These are phyloP conservation scores for Aspergillus carbonarius DNA, from an alignment of 2,329 filamentous ascomycete genomes.

Conservation along the genomic window DNA sequence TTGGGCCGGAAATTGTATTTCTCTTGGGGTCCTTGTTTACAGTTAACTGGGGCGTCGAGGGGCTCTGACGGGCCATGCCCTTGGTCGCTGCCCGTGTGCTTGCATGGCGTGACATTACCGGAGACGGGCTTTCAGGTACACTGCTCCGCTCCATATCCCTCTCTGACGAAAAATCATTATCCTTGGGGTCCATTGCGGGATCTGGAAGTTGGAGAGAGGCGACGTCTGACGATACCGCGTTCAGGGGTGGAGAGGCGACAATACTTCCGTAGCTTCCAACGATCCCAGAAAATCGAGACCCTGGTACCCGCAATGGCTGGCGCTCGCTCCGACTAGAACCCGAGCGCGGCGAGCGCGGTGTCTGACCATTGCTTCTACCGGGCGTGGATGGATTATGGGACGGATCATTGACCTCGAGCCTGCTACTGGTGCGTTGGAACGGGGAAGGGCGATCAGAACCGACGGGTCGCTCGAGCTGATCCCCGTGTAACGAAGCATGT, in stretches of 20 bases:
- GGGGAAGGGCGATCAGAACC: slow-evolving; percentile 18
- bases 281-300: slow-evolving; percentile 35
- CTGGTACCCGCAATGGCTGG: slow-evolving; percentile 34
- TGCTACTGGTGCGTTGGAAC: slow-evolving; percentile 22
- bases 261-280: slow-evolving; percentile 64
- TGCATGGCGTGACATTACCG: slow-evolving; percentile 22
- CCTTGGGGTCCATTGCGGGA: slow-evolving; percentile 55
- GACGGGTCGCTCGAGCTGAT: slow-evolving; percentile 14
- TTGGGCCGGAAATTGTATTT: slow-evolving; percentile 27
- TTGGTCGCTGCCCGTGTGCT: slow-evolving; percentile 10
- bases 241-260: slow-evolving; percentile 52
- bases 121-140: slow-evolving; percentile 25
- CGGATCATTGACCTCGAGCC: slow-evolving; percentile 16
- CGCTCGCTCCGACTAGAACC: slow-evolving; percentile 41
- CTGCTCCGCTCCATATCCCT: slow-evolving; percentile 14
- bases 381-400: slow-evolving; percentile 16
- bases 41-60: slow-evolving; percentile 8
- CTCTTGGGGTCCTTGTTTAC: slow-evolving; percentile 16
- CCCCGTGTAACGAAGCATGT: slow-evolving; percentile 15
- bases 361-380: slow-evolving; percentile 22
- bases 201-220: slow-evolving; percentile 61
- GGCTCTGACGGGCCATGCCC: slow-evolving; percentile 9
- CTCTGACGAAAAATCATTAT: slow-evolving; percentile 23
- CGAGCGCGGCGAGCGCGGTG: slow-evolving; percentile 25
- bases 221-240: slow-evolving; percentile 36